Conservation (phyloP, 257 asterid species). For the Ligustrum vulgare region DNA sequence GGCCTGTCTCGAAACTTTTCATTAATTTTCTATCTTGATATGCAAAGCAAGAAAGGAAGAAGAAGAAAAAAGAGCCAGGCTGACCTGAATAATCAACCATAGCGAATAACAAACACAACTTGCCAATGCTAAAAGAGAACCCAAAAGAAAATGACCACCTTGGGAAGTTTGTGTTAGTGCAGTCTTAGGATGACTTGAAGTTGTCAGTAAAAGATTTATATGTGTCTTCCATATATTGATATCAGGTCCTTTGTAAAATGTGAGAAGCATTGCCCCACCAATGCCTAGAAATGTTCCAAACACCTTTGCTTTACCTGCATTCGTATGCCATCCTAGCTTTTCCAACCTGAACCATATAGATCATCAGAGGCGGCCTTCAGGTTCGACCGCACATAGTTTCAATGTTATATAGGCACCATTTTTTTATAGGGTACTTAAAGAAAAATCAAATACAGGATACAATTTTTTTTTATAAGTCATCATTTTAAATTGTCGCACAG, state of each 20-base stretch:
- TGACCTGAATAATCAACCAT: slow-evolving; percentile 73
- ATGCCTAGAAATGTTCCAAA: slow-evolving; percentile 62
- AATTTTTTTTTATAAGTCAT: too few species aligned
- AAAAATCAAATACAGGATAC: too few species aligned
- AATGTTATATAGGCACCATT: too few species aligned
- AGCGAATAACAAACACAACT: slow-evolving; percentile 51
- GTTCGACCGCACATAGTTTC: too few species aligned
- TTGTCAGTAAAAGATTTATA: slow-evolving; percentile 46
- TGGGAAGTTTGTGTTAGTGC: slow-evolving; percentile 1
- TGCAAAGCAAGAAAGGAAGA: not conserved
- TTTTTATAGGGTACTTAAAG: too few species aligned
- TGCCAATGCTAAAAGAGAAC: slow-evolving; percentile 44
- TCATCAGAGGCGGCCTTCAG: too few species aligned
- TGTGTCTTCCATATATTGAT: slow-evolving; percentile 45
- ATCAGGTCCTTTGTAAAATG: slow-evolving; percentile 67
- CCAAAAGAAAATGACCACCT: slow-evolving; percentile 32
- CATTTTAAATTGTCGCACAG: too few species aligned
- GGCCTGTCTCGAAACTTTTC: slow-evolving; percentile 31
- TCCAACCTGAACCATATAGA: slow-evolving; percentile 48
- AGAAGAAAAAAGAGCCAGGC: not conserved
- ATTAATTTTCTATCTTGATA: not conserved
- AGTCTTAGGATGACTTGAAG: slow-evolving; percentile 20
- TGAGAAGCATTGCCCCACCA: slow-evolving; percentile 80
- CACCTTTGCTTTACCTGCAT: slow-evolving; percentile 71
- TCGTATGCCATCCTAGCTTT: slow-evolving; percentile 52